Conservation (phyloP, 257 asterid species). For the Eucommia ulmoides region DNA sequence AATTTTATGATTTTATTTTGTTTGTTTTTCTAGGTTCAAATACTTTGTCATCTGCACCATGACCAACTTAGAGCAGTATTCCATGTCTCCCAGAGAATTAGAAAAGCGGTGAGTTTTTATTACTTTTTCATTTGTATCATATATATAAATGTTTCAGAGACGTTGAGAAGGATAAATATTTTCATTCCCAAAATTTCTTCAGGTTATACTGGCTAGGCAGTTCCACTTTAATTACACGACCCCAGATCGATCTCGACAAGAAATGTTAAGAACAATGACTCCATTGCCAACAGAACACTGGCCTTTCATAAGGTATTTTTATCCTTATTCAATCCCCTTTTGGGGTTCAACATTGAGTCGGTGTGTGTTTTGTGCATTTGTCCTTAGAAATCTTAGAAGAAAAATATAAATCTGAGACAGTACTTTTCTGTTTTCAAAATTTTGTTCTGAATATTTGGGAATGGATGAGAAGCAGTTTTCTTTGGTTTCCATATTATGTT, state of each 20-base stretch:
- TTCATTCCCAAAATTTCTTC: background rate
- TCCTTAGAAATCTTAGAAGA: background rate
- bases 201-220: constrained; percentile 85
- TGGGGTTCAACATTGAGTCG: no score
- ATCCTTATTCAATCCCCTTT: no score
- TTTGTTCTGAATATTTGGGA: no score
- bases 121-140: background rate
- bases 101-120: constrained; percentile 73
- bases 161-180: background rate
- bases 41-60: constrained; percentile 88
- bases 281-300: constrained; percentile 81
- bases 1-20: background rate
- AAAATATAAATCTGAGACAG: no score
- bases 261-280: constrained; percentile 68
- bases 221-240: constrained; percentile 83
- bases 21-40: background rate
- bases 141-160: background rate
- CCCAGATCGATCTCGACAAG: constrained; percentile 83
- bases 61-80: constrained; percentile 88
- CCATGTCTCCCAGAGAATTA: constrained; percentile 79
- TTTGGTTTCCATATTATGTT: no score
- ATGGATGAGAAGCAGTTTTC: no score
- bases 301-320: constrained; percentile 61
- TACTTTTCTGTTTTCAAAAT: no score
- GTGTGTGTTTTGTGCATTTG: no score